Conservation (phyloP, 768 basidiomycete genomes). For the Phylloporus sp. region DNA sequence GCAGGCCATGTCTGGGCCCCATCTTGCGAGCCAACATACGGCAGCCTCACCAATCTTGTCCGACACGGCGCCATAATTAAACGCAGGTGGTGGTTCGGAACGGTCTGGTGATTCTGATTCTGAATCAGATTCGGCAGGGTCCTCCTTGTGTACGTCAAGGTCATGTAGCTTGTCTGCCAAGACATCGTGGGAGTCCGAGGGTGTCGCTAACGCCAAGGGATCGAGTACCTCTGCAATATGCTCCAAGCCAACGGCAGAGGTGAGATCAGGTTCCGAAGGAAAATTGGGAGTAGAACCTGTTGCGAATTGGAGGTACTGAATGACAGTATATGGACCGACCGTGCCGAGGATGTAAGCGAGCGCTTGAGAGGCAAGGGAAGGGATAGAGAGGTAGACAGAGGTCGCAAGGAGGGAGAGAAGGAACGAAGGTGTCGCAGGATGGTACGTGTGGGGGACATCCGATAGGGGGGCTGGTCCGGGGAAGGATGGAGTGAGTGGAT, state of each 20-base stretch:
- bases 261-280: slow-evolving; percentile 40
- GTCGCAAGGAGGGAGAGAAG: slow-evolving; percentile 86
- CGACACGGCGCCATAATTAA: slow-evolving; percentile 82
- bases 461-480: slow-evolving; percentile 27
- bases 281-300: slow-evolving; percentile 62
- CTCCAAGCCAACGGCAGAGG: slow-evolving; percentile 71
- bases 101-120: slow-evolving; percentile 23
- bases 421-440: slow-evolving; percentile 76
- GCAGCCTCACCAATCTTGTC: slow-evolving; percentile 91
- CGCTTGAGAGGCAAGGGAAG: slow-evolving; percentile 69
- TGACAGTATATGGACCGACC: slow-evolving; percentile 73
- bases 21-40: slow-evolving; percentile 82
- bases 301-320: slow-evolving; percentile 79
- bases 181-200: slow-evolving; percentile 17
- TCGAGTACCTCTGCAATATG: slow-evolving; percentile 51
- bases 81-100: slow-evolving; percentile 35
- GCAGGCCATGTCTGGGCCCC: slow-evolving; percentile 76
- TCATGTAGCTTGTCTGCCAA: slow-evolving; percentile 30
- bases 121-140: slow-evolving; percentile 32
- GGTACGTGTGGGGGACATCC: slow-evolving; percentile 48
- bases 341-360: slow-evolving; percentile 68
- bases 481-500: slow-evolving; percentile 73
- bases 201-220: slow-evolving; percentile 27
- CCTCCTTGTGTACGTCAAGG: slow-evolving; percentile 35
- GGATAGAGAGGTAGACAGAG: slow-evolving; percentile 80